Evolutionary conservation across 345 rosid species (phyloP), one percentile per base, ranked within the genome.

Genomic region (Pistacia atlantica): DNA sequence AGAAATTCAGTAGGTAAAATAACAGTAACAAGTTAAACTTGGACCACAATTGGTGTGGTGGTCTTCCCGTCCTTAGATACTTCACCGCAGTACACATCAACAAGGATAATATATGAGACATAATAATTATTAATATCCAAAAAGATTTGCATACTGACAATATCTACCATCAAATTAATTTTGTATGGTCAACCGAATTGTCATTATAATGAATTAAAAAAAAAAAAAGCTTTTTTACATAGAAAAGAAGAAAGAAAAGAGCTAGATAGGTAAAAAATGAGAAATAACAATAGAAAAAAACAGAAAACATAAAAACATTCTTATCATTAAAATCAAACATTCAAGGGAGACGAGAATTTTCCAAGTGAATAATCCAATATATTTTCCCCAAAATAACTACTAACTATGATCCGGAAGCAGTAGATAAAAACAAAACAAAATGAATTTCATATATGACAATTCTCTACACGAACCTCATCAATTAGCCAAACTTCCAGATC

Each of bases 81-180:
- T 69, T 87, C 93, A 79, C 90, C 97, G 78, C 91, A 89, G 94
- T 90, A 83, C 83, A 83, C 17, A 62, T 46, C 76, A 77, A 58
- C 25, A 25, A 75, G 42, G 60, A 56, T 6, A 67, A 4, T 33
- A 52, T 18, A 64, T 72, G 11, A 72, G 56, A 75, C 14, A 33
- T 31, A 56, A 28, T 58, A 58, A 64, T 52, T 67, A 8, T 37
- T 17, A 22, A 75, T 48, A 55, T 42, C 45, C 35, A 4, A 1
- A 45, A 62, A 63, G 22, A 17, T 55, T 52, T 12, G 4, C 10
- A 51, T 33, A 31, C 14, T 13, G 60, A 20, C 11, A 25, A 37
- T n/a, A 7, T 13, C 11, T 31, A 46, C 13, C 17, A 59, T 17
- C 37, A 52, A 8, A 58, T 59, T 28, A 17, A 72, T 42, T 42